phyloP scores from a whole-genome alignment of 2,329 filamentous ascomycete species.

The Penicillium thymicola region DNA sequence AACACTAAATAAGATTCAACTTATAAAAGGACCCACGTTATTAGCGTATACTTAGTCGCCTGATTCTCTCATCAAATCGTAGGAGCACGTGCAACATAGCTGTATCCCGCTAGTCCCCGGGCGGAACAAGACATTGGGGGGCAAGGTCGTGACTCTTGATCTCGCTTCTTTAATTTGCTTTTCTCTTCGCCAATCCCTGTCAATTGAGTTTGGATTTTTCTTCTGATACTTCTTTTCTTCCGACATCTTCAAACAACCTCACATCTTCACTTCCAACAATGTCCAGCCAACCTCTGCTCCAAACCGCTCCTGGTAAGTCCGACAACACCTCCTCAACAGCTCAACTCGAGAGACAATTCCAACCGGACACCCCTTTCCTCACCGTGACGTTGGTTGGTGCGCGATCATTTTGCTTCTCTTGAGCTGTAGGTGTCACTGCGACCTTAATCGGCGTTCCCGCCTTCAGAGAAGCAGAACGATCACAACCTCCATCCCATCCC shows the following conservation, averaged over 20 bases:
- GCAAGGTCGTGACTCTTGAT: background rate
- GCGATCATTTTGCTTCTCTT: background rate
- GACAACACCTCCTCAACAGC: background rate
- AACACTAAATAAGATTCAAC: background rate
- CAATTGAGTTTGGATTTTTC: background rate
- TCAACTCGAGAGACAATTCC: background rate
- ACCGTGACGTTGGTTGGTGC: background rate
- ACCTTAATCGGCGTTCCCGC: too few species aligned
- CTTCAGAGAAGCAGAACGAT: background rate
- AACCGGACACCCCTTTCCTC: background rate
- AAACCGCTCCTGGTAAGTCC: constrained; percentile 78
- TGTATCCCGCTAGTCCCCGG: constrained; percentile 16
- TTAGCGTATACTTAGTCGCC: constrained; percentile 4
- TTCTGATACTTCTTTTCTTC: background rate
- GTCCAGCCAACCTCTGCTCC: constrained; percentile 95
- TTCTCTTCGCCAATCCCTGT: background rate
- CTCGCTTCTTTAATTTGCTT: background rate
- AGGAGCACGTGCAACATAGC: constrained; percentile 20
- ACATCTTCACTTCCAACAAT: constrained; percentile 50
- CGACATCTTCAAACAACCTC: constrained; percentile 11
- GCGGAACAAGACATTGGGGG: constrained; percentile 4
- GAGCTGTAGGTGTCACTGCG: too few species aligned
- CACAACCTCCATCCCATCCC: background rate
- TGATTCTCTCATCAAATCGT: constrained; percentile 15
- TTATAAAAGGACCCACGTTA: background rate